Evolutionary conservation across 1,284 basidiomycete genomes (phyloP), one percentile per base, ranked within the genome.

Genomic region (Leccinum subrobustum): DNA sequence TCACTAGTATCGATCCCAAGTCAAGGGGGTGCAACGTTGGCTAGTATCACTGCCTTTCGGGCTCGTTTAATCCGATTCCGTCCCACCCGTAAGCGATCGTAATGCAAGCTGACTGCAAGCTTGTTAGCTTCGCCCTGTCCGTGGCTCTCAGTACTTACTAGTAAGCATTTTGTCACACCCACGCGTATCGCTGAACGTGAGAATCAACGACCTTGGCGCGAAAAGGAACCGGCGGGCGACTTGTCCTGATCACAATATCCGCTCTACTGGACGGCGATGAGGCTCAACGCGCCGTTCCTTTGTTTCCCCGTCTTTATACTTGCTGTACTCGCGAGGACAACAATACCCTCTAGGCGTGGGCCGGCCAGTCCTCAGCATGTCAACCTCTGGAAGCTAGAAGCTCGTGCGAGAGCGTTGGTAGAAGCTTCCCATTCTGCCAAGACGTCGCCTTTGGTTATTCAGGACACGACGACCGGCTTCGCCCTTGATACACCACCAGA

Each of bases 311-410:
- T 51, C 16, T 56, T 71, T 39, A 1, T 57, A 12, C 48, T 71
- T 31, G 59, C 33, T 35, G 18, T 58, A 11, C 54, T 63, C 42
- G 52, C 63, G 44, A 60, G 60, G 11, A 63, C 69, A 23, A 56
- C 47, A 47, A 37, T 47, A 60, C 54, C 61, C n/a, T 61, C 56
- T 42, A 56, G 51, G n/a, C 67, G 61, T 53, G 57, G 54, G 9
- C 67, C 69, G 6, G 44, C 71, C 27, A 74, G 71, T 23, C 71
- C 77, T 20, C 80, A 81, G 65, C 71, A 73, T 25, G 68, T 81
- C 65, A 81, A 82, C 65, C 68, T 76, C 47, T 80, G 79, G 80
- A 75, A 67, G 63, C 69, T 81, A 31, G 72, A 60, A 59, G 72
- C 63, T 56, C 65, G 66, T 33, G 52, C 61, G 39, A 65, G 52